Percentiles rank a stretch among this genome's conserved stretches.
These are phyloP conservation scores for Fagopyrum esculentum DNA, from an alignment of 148 eudicot genomes.

Conservation along the genomic window DNA sequence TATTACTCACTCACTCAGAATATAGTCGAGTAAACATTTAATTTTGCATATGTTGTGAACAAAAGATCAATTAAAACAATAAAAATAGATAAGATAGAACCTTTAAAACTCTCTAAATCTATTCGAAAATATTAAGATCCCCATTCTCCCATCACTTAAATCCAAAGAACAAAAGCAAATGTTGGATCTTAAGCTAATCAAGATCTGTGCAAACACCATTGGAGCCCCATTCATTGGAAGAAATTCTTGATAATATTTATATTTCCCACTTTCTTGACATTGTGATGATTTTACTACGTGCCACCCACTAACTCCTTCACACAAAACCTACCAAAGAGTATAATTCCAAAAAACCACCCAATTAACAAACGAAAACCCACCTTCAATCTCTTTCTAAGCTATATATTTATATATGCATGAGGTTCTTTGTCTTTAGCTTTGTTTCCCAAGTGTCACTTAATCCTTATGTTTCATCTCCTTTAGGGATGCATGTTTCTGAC, in stretches of 20 bases:
- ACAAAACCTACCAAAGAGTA: conserved; percentile 3
- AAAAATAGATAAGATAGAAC: not conserved
- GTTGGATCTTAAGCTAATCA: not conserved
- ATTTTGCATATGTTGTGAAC: not conserved
- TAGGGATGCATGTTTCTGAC: conserved; percentile 4
- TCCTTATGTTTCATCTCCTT: conserved; percentile 9
- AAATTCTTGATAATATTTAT: not conserved
- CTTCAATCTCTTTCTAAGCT: not conserved
- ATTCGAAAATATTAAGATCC: not conserved
- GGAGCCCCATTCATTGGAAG: conserved; percentile 9
- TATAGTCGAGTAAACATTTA: not conserved
- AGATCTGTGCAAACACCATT: conserved; percentile 5
- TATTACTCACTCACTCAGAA: too few species aligned
- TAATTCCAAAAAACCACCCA: not conserved
- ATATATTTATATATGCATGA: not conserved
- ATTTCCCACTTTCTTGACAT: not conserved
- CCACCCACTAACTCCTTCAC: conserved; percentile 8
- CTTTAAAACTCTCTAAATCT: not conserved
- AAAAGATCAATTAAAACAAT: not conserved
- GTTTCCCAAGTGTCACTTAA: conserved; percentile 7
- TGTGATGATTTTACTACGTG: not conserved
- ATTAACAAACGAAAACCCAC: not conserved
- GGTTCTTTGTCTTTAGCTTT: not conserved
- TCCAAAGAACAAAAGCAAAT: not conserved
- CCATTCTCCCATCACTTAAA: not conserved